A percentile compares a stretch with the other conserved stretches of the same genome.
phyloP scores from a whole-genome alignment of 768 basidiomycete species.

The Boletales sp. region DNA sequence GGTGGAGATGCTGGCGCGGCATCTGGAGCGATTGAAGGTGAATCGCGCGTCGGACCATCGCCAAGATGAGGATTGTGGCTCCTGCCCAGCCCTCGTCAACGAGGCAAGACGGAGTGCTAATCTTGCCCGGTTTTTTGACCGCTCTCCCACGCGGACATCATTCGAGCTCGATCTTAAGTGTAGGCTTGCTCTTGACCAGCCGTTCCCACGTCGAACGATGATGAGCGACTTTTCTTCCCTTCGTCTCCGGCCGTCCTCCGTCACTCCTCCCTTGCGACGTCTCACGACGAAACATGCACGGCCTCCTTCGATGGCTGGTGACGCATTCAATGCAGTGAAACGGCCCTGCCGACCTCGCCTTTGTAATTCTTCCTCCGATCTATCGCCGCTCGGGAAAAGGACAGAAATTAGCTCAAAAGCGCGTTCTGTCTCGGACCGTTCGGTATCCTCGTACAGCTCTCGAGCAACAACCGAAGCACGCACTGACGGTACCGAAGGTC shows the following conservation, averaged over 20 bases:
- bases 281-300: constrained; percentile 25
- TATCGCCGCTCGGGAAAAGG: constrained; percentile 13
- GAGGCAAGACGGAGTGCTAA: constrained; percentile 33
- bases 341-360: constrained; percentile 25
- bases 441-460: constrained; percentile 19
- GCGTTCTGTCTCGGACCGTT: constrained; percentile 16
- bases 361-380: constrained; percentile 15
- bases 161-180: constrained; percentile 32
- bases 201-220: constrained; percentile 33
- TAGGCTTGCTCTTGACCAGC: constrained; percentile 24
- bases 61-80: constrained; percentile 15
- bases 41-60: constrained; percentile 16
- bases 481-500: constrained; percentile 21
- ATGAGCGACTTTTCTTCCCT: constrained; percentile 34
- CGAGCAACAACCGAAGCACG: constrained; percentile 19
- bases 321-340: constrained; percentile 27
- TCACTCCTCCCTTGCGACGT: constrained; percentile 25
- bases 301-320: constrained; percentile 24
- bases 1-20: constrained; percentile 33
- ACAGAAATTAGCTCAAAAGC: constrained; percentile 15
- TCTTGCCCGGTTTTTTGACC: constrained; percentile 36
- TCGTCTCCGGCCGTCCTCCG: constrained; percentile 29
- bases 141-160: constrained; percentile 32
- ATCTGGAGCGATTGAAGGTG: constrained; percentile 31
- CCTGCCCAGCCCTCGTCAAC: constrained; percentile 16